Percentiles rank a stretch among this genome's conserved stretches.
Evolutionary conservation across 257 asterid genomes (phyloP).

Genomic region (Jasminum sambac): DNA sequence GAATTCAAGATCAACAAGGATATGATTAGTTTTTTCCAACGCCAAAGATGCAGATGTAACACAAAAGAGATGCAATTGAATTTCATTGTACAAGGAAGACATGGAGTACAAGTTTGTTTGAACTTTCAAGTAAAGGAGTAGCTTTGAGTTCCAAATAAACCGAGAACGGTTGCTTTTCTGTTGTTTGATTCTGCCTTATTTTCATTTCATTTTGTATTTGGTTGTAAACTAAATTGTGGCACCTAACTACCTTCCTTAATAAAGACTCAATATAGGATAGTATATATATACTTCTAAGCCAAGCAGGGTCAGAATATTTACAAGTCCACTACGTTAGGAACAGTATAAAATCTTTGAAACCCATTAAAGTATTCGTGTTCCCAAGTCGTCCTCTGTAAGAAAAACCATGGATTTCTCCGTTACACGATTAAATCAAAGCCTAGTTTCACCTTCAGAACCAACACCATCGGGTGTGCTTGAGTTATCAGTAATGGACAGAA

Average conservation of each 20-base stretch:
- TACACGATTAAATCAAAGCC: constrained; percentile 21
- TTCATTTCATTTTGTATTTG: not conserved
- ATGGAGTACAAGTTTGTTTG: not conserved
- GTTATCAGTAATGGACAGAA: constrained; percentile 43
- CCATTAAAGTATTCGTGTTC: not conserved
- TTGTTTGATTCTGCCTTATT: not conserved
- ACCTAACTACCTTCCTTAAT: constrained; percentile 6
- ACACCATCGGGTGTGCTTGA: constrained; percentile 45
- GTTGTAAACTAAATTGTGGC: constrained; percentile 16
- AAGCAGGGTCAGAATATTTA: constrained; percentile 6
- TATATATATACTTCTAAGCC: constrained; percentile 18
- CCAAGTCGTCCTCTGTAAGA: constrained; percentile 2
- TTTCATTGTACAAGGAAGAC: not conserved
- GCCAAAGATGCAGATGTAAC: not conserved
- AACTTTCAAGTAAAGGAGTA: not conserved
- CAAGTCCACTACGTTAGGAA: not conserved
- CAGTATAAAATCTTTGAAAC: constrained; percentile 18
- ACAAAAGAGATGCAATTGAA: not conserved
- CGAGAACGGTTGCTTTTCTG: not conserved
- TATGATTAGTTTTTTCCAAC: not conserved
- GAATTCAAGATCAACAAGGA: not conserved
- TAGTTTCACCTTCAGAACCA: constrained; percentile 42
- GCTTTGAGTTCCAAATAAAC: not conserved
- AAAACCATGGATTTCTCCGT: constrained; percentile 40
- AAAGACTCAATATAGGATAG: not conserved